These are phyloP conservation scores for Circinella umbellata DNA, from an alignment of 371 early-diverging fungal genomes.

Conservation along the genomic window DNA sequence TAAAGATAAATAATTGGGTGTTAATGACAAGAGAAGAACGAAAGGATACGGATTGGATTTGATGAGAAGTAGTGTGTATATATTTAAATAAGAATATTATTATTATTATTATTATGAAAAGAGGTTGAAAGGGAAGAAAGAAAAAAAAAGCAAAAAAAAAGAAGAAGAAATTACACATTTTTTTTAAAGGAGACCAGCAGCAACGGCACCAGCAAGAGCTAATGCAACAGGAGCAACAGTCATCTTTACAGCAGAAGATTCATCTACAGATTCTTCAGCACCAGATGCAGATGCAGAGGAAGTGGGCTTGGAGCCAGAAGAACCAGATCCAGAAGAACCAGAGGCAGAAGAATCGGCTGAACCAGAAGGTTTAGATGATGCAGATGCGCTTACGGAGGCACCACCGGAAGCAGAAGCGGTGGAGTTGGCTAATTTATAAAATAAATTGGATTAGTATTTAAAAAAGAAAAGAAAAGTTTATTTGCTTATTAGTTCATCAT, in stretches of 20 bases:
- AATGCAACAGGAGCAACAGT: neutral
- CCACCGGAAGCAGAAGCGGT: conserved; percentile 13
- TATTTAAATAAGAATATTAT: too few species aligned
- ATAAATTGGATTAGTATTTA: conserved; percentile 1
- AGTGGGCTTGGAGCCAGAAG: neutral
- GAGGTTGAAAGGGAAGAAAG: neutral
- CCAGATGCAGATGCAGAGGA: neutral
- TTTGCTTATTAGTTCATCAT: too few species aligned
- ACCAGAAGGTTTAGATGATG: conserved; percentile 13
- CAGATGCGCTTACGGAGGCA: neutral
- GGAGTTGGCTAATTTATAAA: neutral
- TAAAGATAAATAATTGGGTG: too few species aligned
- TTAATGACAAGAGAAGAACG: too few species aligned
- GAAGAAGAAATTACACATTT: neutral
- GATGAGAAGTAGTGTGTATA: too few species aligned
- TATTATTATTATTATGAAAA: too few species aligned
- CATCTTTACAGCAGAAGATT: neutral
- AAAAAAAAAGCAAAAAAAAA: neutral
- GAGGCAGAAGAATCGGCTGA: conserved; percentile 13
- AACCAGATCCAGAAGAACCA: neutral
- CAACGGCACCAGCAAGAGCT: conserved; percentile 6
- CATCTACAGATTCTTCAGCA: neutral
- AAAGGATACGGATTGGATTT: too few species aligned
- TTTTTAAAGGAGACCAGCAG: conserved; percentile 4
- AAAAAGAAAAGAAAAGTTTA: neutral